Evolutionary conservation across 2,329 filamentous ascomycete genomes (phyloP).

Genomic region (Pyrenophora tritici-repentis): DNA sequence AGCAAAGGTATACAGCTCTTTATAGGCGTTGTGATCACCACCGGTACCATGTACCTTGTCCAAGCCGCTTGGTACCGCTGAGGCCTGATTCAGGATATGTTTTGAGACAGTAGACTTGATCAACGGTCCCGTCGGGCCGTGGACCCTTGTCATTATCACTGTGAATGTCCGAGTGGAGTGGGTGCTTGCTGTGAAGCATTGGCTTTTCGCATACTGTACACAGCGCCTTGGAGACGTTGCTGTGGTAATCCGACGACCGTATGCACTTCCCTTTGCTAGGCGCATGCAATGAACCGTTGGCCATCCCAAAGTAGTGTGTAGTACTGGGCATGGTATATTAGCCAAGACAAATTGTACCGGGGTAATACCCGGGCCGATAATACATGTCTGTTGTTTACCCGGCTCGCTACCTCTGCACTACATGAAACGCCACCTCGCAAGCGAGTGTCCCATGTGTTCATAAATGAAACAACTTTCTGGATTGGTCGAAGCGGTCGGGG

Average conservation of each 20-base stretch:
- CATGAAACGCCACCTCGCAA: slow-evolving; percentile 5
- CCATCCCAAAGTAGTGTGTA: slow-evolving; percentile 10
- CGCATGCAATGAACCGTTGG: slow-evolving; percentile 11
- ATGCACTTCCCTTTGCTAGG: not conserved
- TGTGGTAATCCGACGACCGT: slow-evolving; percentile 2
- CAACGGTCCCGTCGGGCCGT: slow-evolving; percentile 25
- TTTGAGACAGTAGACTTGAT: not conserved
- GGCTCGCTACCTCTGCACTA: slow-evolving; percentile 12
- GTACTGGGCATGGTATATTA: slow-evolving; percentile 18
- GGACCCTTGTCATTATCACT: not conserved
- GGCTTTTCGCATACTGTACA: slow-evolving; percentile 1
- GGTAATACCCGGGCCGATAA: slow-evolving; percentile 7
- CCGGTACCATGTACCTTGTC: slow-evolving; percentile 5
- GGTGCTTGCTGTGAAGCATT: slow-evolving; percentile 12
- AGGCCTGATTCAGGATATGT: not conserved
- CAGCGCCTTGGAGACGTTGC: slow-evolving; percentile 1
- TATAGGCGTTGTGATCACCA: slow-evolving; percentile 8
- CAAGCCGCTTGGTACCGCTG: slow-evolving; percentile 9
- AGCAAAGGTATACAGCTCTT: slow-evolving; percentile 10
- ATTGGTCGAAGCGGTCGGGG: slow-evolving; percentile 10
- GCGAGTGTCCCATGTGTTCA: slow-evolving; percentile 2
- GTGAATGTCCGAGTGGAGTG: slow-evolving; percentile 4
- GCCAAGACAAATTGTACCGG: slow-evolving; percentile 18
- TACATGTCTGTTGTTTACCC: slow-evolving; percentile 23
- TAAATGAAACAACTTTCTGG: not conserved